These are phyloP conservation scores for Pilatotrama ljubarskyi DNA, from an alignment of 768 basidiomycete species.

Conservation along the genomic window DNA sequence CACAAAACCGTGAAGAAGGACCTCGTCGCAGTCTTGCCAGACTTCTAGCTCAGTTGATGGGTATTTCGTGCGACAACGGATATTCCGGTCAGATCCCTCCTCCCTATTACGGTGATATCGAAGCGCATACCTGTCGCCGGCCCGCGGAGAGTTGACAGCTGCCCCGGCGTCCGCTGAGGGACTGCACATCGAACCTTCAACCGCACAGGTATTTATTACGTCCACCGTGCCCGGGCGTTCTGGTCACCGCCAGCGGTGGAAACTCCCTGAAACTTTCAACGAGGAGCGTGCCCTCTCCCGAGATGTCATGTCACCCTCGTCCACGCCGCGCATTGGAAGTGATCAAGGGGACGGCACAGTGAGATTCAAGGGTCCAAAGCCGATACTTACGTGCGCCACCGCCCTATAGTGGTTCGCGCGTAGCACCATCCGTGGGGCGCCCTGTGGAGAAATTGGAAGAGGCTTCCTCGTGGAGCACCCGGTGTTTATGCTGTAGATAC, in stretches of 20 bases:
- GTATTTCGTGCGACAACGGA: neutral
- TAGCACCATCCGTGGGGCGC: neutral
- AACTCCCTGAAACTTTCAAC: neutral
- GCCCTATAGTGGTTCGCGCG: neutral
- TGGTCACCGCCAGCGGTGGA: slow-evolving; percentile 3
- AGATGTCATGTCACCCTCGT: neutral
- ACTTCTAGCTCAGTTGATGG: neutral
- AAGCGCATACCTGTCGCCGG: neutral
- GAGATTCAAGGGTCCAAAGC: neutral
- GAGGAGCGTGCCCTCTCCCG: neutral
- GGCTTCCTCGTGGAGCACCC: neutral
- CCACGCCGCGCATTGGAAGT: neutral
- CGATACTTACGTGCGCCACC: neutral
- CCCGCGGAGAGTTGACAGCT: neutral
- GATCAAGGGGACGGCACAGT: neutral
- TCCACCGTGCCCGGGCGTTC: neutral
- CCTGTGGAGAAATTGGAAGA: neutral
- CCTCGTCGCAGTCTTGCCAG: neutral
- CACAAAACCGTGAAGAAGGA: too few relatives aligned
- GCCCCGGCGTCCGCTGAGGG: neutral
- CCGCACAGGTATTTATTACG: neutral
- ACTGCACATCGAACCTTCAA: neutral
- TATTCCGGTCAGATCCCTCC: neutral
- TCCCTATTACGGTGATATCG: neutral
- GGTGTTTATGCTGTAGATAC: neutral